Percentiles rank a stretch among this genome's conserved stretches.
phyloP scores from a whole-genome alignment of 768 basidiomycete genomes.

The Agrocybe pediades region DNA sequence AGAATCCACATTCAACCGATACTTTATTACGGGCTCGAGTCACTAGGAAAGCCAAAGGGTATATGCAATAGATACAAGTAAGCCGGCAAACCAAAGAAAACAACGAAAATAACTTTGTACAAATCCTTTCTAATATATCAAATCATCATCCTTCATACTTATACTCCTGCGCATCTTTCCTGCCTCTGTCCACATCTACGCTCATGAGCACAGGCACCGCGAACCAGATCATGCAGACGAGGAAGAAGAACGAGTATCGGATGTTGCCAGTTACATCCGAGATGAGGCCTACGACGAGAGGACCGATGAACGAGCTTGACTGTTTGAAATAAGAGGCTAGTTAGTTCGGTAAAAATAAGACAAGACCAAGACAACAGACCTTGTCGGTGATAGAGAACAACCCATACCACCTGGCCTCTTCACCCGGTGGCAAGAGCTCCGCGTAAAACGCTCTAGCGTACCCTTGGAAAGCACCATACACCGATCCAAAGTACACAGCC shows the following conservation, averaged over 20 bases:
- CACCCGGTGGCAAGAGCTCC: conserved; percentile 81
- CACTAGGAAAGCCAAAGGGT: too few relatives aligned
- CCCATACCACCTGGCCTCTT: conserved; percentile 90
- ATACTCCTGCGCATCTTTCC: conserved; percentile 20
- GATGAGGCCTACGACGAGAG: conserved; percentile 84
- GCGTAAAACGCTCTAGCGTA: conserved; percentile 88
- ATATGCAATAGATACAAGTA: too few relatives aligned
- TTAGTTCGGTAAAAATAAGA: neutral
- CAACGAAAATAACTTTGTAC: too few relatives aligned
- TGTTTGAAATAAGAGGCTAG: conserved; percentile 30
- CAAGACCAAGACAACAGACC: conserved; percentile 35
- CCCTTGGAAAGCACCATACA: conserved; percentile 91
- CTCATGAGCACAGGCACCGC: conserved; percentile 75
- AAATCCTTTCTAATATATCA: too few relatives aligned
- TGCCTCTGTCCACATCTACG: conserved; percentile 72
- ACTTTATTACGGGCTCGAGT: too few relatives aligned
- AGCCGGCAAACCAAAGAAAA: too few relatives aligned
- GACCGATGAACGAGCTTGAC: conserved; percentile 93
- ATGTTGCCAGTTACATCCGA: conserved; percentile 91
- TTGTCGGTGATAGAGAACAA: conserved; percentile 92
- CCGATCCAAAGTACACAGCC: conserved; percentile 79
- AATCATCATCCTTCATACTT: conserved; percentile 51
- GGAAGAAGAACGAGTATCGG: conserved; percentile 88
- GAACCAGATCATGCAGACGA: conserved; percentile 77
- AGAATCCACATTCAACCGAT: too few relatives aligned